Conservation (phyloP, 176 grass and related monocot genomes). For the Musa acuminata region DNA sequence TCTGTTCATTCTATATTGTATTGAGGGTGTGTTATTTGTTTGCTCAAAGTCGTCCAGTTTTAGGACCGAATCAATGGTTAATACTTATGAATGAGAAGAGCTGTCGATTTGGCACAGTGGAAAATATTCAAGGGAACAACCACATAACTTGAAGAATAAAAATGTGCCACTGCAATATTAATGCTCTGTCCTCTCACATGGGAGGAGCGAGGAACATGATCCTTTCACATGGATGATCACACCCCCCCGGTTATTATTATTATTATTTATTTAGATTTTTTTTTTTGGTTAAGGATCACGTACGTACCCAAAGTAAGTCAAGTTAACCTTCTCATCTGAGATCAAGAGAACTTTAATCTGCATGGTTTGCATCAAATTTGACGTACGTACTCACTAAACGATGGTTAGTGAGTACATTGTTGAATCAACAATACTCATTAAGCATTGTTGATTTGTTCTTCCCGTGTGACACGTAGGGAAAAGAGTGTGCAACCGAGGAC, state of each 20-base stretch:
- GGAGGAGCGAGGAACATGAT: slow-evolving; percentile 6
- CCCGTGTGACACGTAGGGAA: not conserved
- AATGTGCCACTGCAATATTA: not conserved
- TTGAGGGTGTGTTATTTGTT: not conserved
- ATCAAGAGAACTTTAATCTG: too few relatives aligned
- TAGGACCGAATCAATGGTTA: not conserved
- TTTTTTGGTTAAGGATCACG: not conserved
- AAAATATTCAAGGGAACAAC: too few relatives aligned
- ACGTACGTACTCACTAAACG: not conserved
- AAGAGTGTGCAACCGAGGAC: not conserved
- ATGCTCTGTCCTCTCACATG: not conserved
- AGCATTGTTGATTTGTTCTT: not conserved
- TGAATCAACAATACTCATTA: too few relatives aligned
- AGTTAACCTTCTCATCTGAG: too few relatives aligned
- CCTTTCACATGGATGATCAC: slow-evolving; percentile 30
- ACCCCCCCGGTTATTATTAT: not conserved
- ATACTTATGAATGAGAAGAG: too few relatives aligned
- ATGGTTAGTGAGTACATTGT: not conserved
- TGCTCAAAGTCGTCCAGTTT: not conserved
- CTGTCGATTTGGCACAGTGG: too few relatives aligned
- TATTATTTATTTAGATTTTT: not conserved
- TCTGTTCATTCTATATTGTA: not conserved
- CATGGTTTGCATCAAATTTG: not conserved
- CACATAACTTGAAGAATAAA: too few relatives aligned
- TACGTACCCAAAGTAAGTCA: too few relatives aligned